A percentile compares a stretch with the other conserved stretches of the same genome.
Evolutionary conservation across 2,329 filamentous ascomycete species (phyloP).

Genomic region (Thelonectria blattea): DNA sequence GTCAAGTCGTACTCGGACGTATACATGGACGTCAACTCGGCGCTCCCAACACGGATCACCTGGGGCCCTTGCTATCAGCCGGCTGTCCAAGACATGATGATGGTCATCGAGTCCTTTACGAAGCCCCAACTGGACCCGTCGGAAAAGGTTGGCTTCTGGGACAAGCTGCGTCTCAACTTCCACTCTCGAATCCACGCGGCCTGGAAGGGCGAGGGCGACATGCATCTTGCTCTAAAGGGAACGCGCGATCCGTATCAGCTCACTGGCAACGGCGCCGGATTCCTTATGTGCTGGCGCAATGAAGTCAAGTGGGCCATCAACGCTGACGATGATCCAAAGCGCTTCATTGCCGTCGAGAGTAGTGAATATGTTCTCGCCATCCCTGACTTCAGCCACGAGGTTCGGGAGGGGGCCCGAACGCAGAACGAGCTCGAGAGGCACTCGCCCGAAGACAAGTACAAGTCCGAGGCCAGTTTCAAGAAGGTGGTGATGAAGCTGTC

Average conservation of each 20-base stretch:
- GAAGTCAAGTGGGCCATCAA: constrained; percentile 89
- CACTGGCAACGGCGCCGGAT: constrained; percentile 90
- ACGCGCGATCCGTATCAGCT: constrained; percentile 92
- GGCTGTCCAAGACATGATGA: constrained; percentile 99
- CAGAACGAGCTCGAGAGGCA: constrained; percentile 64
- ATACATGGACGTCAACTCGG: constrained; percentile 89
- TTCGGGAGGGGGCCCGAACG: constrained; percentile 66
- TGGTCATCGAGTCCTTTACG: constrained; percentile 96
- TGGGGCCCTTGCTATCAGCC: constrained; percentile 99
- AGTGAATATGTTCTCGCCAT: constrained; percentile 94
- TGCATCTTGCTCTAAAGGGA: constrained; percentile 91
- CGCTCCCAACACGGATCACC: constrained; percentile 88
- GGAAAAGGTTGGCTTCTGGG: constrained; percentile 96
- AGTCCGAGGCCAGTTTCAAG: constrained; percentile 85
- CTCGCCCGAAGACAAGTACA: constrained; percentile 67
- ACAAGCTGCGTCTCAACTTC: constrained; percentile 93
- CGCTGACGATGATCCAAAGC: constrained; percentile 83
- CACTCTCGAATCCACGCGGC: constrained; percentile 88
- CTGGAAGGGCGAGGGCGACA: constrained; percentile 95
- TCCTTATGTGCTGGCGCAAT: constrained; percentile 98
- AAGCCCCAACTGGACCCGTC: constrained; percentile 94
- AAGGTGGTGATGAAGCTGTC: constrained; percentile 99
- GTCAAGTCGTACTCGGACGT: constrained; percentile 98
- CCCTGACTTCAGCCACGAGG: constrained; percentile 90
- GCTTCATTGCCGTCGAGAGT: constrained; percentile 95